Base-by-base conservation (phyloP, 1,284 basidiomycete species). In the Ustilago loliicola region DNA sequence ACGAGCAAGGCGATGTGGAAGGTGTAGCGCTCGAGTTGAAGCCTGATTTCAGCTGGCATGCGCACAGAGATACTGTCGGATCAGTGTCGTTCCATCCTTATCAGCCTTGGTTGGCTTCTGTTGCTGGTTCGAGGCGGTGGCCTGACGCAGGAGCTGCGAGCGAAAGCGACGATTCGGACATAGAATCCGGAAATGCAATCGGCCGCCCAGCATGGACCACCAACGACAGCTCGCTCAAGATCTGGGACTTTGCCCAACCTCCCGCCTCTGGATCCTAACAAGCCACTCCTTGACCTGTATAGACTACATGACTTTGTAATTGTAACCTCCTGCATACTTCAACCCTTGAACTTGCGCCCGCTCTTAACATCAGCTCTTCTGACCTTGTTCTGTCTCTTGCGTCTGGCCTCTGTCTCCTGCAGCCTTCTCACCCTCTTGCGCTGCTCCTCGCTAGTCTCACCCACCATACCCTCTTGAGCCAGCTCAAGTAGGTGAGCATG, bases 371-470 rank as follows among this genome's bases (percentile, higher is more conserved):
- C 75, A 0, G 71, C 63, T 2, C 75, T 25, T 32, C 73, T 77
- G 71, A 77, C 68, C 67, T 77, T 77, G 66, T 54, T 77, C 36
- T 70, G 60, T 61, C 73, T 77, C 58, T 77, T 77, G 10, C 67
- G 59, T 30, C 71, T 65, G 4, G 71, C 71, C 0, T 77, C 75
- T n/a, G 75, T 67, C 5, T 73, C 50, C 57, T 77, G 71, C 50
- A 77, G 34, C 19, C 63, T 48, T 47, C 58, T 61, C 21, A 77
- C 75, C 2, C 67, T 54, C 2, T 60, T 45, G 2, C 57, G 48
- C 50, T 79, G 76, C 53, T 79, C 66, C 27, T 69, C 47, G 27
- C 69, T 76, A 8, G 77, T 79, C 42, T 75, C 72, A 3, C 72
- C 72, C 23, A 72, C 68, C 21, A 79, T 10, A 1, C 69, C 77